Percentiles rank a stretch among this genome's conserved stretches.
Evolutionary conservation across 2,329 filamentous ascomycete genomes (phyloP).

Genomic region (Scolecobasidium constrictum): DNA sequence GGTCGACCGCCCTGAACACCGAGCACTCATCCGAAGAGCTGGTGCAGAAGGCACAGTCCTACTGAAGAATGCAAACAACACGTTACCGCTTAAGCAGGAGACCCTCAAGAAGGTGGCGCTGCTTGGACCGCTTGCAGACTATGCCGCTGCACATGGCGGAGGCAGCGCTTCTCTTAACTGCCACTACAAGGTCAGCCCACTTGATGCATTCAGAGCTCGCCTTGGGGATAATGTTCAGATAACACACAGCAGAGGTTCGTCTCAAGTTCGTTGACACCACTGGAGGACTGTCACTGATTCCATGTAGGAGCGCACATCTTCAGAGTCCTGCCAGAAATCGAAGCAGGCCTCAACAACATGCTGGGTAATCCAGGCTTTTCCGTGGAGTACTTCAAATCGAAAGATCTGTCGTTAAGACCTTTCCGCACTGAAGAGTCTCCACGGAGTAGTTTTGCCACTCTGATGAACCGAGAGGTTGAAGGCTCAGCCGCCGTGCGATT

Average conservation of each 20-base stretch:
- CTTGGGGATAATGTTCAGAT: slow-evolving; percentile 12
- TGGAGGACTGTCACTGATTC: not conserved
- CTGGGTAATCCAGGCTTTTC: slow-evolving; percentile 12
- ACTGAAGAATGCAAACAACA: slow-evolving; percentile 56
- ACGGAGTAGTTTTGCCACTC: slow-evolving; percentile 12
- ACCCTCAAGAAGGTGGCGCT: slow-evolving; percentile 45
- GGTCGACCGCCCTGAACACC: slow-evolving; percentile 41
- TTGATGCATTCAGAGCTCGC: slow-evolving; percentile 16
- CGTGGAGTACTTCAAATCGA: slow-evolving; percentile 12
- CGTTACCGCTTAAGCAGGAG: slow-evolving; percentile 39
- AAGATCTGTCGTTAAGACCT: slow-evolving; percentile 3
- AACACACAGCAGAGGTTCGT: not conserved
- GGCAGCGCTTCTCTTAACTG: slow-evolving; percentile 59
- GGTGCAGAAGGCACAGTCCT: slow-evolving; percentile 62
- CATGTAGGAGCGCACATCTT: slow-evolving; percentile 13
- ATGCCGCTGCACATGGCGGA: slow-evolving; percentile 44
- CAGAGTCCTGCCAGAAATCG: slow-evolving; percentile 13
- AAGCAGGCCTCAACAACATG: slow-evolving; percentile 10
- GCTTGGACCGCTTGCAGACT: slow-evolving; percentile 45
- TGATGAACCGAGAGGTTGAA: slow-evolving; percentile 13
- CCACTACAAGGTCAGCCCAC: slow-evolving; percentile 23
- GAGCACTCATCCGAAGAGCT: slow-evolving; percentile 36
- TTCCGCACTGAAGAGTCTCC: slow-evolving; percentile 14
- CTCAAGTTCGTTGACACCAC: not conserved
- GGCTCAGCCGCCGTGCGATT: slow-evolving; percentile 12